These are phyloP conservation scores for Ustulina deusta DNA, from an alignment of 2,329 filamentous ascomycete species.

Conservation along the genomic window DNA sequence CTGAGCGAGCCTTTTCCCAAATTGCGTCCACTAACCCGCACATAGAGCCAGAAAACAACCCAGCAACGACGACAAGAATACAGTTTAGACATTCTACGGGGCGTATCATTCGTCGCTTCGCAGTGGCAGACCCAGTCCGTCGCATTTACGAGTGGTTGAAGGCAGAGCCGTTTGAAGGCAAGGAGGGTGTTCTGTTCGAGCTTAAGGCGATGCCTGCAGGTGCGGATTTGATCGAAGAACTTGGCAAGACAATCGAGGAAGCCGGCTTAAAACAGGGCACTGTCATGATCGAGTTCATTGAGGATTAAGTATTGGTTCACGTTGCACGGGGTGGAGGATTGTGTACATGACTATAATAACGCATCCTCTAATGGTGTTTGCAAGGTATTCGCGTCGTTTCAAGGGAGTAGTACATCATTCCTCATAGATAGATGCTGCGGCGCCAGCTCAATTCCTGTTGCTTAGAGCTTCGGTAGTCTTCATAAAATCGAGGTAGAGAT, in stretches of 20 bases:
- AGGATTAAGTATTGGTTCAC: conserved; percentile 57
- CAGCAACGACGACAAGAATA: conserved; percentile 83
- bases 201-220: conserved; percentile 83
- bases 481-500: conserved; percentile 11
- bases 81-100: conserved; percentile 91
- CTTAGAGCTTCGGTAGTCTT: conserved; percentile 28
- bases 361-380: background rate
- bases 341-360: conserved; percentile 7
- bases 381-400: conserved; percentile 16
- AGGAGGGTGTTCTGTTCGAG: conserved; percentile 83
- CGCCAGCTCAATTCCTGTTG: conserved; percentile 11
- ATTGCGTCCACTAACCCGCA: conserved; percentile 82
- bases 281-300: conserved; percentile 92
- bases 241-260: conserved; percentile 81
- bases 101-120: conserved; percentile 88
- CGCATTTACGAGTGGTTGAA: conserved; percentile 98
- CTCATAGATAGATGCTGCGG: conserved; percentile 34
- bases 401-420: conserved; percentile 23
- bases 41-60: conserved; percentile 78
- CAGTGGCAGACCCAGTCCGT: conserved; percentile 78
- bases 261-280: conserved; percentile 92
- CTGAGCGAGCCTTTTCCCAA: conserved; percentile 68
- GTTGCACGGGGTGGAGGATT: conserved; percentile 1
- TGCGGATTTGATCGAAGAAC: conserved; percentile 81
- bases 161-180: conserved; percentile 83